Conservation (phyloP, 2,329 filamentous ascomycete species). For the Apiospora koreana region DNA sequence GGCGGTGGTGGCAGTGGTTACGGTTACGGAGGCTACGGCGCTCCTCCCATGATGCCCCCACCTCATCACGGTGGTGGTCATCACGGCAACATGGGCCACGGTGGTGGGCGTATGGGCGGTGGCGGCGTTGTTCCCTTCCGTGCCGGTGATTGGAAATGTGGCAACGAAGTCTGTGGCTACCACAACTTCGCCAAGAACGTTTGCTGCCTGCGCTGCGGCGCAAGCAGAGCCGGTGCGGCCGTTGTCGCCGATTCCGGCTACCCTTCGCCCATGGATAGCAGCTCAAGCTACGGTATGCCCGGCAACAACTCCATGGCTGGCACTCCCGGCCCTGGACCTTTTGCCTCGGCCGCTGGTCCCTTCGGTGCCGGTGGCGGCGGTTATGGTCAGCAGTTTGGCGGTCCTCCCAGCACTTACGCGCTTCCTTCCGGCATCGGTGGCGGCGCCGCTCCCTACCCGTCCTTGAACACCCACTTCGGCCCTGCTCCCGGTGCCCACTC, state of each 20-base stretch:
- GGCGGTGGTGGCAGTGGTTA: slow-evolving; percentile 59
- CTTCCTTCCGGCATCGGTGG: slow-evolving; percentile 84
- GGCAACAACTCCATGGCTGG: slow-evolving; percentile 86
- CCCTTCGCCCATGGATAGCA: slow-evolving; percentile 84
- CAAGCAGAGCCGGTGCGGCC: slow-evolving; percentile 88
- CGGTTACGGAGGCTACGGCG: slow-evolving; percentile 66
- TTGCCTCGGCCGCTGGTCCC: slow-evolving; percentile 66
- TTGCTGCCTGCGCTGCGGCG: slow-evolving; percentile 93
- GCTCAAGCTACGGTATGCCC: slow-evolving; percentile 81
- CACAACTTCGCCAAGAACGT: slow-evolving; percentile 99
- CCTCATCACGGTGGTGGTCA: slow-evolving; percentile 70
- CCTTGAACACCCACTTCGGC: slow-evolving; percentile 80
- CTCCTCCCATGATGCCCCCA: slow-evolving; percentile 77
- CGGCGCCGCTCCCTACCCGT: slow-evolving; percentile 76
- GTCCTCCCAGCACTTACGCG: slow-evolving; percentile 84
- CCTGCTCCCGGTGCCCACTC: slow-evolving; percentile 78
- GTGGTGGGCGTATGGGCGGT: slow-evolving; percentile 73
- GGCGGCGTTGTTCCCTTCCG: slow-evolving; percentile 93
- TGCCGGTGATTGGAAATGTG: slow-evolving; percentile 98
- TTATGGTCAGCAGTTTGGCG: slow-evolving; percentile 81
- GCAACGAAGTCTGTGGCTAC: slow-evolving; percentile 94
- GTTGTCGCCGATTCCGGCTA: slow-evolving; percentile 94
- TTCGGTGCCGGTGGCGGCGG: slow-evolving; percentile 64
- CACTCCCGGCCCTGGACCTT: slow-evolving; percentile 75
- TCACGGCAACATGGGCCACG: slow-evolving; percentile 50